phyloP scores from a whole-genome alignment of 768 basidiomycete genomes.

The Lactarius tabidus region DNA sequence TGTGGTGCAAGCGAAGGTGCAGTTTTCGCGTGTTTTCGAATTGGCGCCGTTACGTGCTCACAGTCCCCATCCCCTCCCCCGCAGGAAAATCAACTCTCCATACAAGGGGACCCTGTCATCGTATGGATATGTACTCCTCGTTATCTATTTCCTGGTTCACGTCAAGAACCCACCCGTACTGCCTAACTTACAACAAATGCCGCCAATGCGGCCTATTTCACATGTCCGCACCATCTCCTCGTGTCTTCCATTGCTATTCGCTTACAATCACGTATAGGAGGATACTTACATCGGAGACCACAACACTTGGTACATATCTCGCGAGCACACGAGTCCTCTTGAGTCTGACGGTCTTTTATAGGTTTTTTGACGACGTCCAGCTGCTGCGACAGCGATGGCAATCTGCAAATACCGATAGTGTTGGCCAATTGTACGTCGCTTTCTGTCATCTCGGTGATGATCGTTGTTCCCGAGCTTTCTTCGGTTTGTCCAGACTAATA shows the following conservation, averaged over 20 bases:
- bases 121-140: slow-evolving; percentile 96
- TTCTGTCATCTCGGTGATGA: background rate
- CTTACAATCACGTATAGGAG: slow-evolving; percentile 45
- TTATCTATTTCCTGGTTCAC: slow-evolving; percentile 96
- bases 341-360: slow-evolving; percentile 29
- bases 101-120: slow-evolving; percentile 96
- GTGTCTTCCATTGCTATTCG: slow-evolving; percentile 6
- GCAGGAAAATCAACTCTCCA: slow-evolving; percentile 95
- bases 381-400: slow-evolving; percentile 88
- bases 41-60: slow-evolving; percentile 6
- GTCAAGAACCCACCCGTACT: slow-evolving; percentile 96
- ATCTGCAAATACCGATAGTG: slow-evolving; percentile 87
- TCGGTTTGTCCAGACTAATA: slow-evolving; percentile 61
- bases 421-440: slow-evolving; percentile 79
- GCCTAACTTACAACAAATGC: slow-evolving; percentile 94
- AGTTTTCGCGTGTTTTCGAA: slow-evolving; percentile 21
- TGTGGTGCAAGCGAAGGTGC: slow-evolving; percentile 95
- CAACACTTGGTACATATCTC: slow-evolving; percentile 59
- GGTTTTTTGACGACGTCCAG: slow-evolving; percentile 98
- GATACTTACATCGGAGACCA: slow-evolving; percentile 75
- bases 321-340: background rate
- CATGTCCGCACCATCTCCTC: slow-evolving; percentile 42
- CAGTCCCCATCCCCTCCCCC: slow-evolving; percentile 1
- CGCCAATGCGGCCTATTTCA: slow-evolving; percentile 82
- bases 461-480: slow-evolving; percentile 13